A percentile compares a stretch with the other conserved stretches of the same genome.
Evolutionary conservation across 139 green algal species (phyloP).

Genomic region (Chlorella sorokiniana): DNA sequence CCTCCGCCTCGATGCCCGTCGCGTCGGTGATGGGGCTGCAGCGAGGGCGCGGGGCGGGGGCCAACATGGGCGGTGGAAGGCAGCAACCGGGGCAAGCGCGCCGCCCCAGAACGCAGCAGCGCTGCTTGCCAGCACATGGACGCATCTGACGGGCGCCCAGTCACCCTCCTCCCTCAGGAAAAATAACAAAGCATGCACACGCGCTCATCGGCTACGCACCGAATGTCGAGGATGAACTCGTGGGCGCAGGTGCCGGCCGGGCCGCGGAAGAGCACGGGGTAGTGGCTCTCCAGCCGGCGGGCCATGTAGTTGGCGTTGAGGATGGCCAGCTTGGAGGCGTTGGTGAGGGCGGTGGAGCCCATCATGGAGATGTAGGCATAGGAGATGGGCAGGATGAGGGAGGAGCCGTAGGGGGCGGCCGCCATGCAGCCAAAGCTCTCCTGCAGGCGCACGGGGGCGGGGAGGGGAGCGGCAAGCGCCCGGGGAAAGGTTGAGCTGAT

Average conservation of each 20-base stretch:
- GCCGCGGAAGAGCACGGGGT: slow-evolving; percentile 87
- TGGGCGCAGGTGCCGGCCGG: slow-evolving; percentile 95
- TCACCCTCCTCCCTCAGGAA: neutral
- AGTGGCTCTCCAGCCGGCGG: slow-evolving; percentile 82
- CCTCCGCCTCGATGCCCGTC: slow-evolving; percentile 86
- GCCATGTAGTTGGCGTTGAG: slow-evolving; percentile 99
- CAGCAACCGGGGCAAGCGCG: too few species aligned
- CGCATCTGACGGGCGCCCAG: neutral
- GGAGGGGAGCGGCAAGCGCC: neutral
- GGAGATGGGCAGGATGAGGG: slow-evolving; percentile 98
- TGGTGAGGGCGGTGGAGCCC: slow-evolving; percentile 87
- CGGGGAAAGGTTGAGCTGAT: neutral
- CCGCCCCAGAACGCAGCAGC: too few species aligned
- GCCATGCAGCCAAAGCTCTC: slow-evolving; percentile 92
- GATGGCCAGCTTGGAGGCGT: slow-evolving; percentile 87
- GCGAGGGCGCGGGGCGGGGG: neutral
- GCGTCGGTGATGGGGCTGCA: slow-evolving; percentile 77
- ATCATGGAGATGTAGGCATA: slow-evolving; percentile 99
- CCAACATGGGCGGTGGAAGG: neutral
- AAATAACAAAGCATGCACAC: neutral
- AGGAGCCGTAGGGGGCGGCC: slow-evolving; percentile 92
- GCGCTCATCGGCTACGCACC: slow-evolving; percentile 19
- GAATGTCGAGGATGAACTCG: slow-evolving; percentile 99
- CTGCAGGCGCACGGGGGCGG: neutral
- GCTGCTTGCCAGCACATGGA: slow-evolving; percentile 22